Evolutionary conservation across 805 yeast species (phyloP), one percentile per base, ranked within the genome.

Genomic region (Nakazawaea wickerhamii): DNA sequence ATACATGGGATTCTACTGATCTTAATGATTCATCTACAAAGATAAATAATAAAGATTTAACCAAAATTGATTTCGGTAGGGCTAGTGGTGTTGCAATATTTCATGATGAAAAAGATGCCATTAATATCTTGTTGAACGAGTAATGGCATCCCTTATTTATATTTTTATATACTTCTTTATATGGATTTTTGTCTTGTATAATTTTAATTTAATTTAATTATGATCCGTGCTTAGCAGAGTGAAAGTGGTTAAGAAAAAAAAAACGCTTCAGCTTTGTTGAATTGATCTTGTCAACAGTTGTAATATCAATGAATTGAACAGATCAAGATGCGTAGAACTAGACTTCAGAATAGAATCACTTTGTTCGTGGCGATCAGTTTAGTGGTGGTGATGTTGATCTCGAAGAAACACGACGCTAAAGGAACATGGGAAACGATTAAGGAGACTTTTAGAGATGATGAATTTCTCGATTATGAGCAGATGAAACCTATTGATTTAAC

Each of bases 11-110:
- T 10, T 26, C 20, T 13, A 20, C 15, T 10, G 34, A 44, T 14
- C 18, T 32, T 18, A 38, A 39, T 20, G 39, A 36, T 10, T 38
- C 26, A 26, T 19, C 30, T 11, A 27, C 20, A 13, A 30, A 17
- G 6, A 33, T 30, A 13, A 39, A 38, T 20, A 40, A 36, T 31
- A 7, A 33, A 22, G 36, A 33, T 26, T 28, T 30, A 31, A 19
- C 32, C 4, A 43, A 38, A 23, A 40, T 47, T 18, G 41, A 38
- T 14, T 44, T 47, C 32, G 50, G 47, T 8, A 36, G 39, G 28
- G 46, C 48, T 17, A 41, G 20, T 13, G 50, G 49, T 18, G 43
- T 22, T 17, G 43, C 44, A 2, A 38, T 43, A 13, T 41, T 44
- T 18, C 46, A 38, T 28, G 45, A 43, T 19, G 32, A 31, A 4